Evolutionary conservation across 129 eudicot species (phyloP).

Genomic region (Calendula officinalis): DNA sequence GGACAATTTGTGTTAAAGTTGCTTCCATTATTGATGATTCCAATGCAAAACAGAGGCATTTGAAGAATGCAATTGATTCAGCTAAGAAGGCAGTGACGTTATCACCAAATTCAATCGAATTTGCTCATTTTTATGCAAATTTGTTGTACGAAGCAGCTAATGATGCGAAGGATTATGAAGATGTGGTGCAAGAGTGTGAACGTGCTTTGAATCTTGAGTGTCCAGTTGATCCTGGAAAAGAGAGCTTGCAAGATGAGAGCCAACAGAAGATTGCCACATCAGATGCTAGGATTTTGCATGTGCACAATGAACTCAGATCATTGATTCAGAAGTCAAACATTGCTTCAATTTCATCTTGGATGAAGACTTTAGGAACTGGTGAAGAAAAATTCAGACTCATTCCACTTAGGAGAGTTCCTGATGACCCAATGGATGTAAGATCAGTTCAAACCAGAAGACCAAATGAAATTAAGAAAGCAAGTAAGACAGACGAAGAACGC

Average conservation of each 20-base stretch:
- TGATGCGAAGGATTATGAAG: constrained; percentile 61
- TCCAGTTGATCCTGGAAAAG: constrained; percentile 78
- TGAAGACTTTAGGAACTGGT: constrained; percentile 74
- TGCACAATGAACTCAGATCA: constrained; percentile 59
- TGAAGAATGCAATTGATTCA: constrained; percentile 69
- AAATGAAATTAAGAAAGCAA: constrained; percentile 91
- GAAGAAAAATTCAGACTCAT: constrained; percentile 80
- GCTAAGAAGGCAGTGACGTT: constrained; percentile 59
- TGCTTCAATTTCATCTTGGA: constrained; percentile 70
- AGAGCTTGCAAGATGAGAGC: constrained; percentile 65
- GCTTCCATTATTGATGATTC: constrained; percentile 62
- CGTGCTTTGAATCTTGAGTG: constrained; percentile 70
- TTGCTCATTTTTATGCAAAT: constrained; percentile 80
- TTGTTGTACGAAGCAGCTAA: constrained; percentile 69
- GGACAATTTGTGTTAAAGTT: constrained; percentile 73
- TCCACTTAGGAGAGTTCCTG: constrained; percentile 69
- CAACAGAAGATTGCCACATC: constrained; percentile 47
- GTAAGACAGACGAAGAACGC: constrained; percentile 77
- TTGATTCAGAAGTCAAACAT: constrained; percentile 71
- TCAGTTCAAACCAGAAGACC: constrained; percentile 64
- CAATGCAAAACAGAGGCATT: constrained; percentile 54
- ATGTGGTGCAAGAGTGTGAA: constrained; percentile 34
- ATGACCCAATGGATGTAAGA: constrained; percentile 88
- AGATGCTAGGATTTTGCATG: constrained; percentile 50
- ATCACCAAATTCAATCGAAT: constrained; percentile 80